Conservation (phyloP, 768 basidiomycete species). For the Ramaria sp. region DNA sequence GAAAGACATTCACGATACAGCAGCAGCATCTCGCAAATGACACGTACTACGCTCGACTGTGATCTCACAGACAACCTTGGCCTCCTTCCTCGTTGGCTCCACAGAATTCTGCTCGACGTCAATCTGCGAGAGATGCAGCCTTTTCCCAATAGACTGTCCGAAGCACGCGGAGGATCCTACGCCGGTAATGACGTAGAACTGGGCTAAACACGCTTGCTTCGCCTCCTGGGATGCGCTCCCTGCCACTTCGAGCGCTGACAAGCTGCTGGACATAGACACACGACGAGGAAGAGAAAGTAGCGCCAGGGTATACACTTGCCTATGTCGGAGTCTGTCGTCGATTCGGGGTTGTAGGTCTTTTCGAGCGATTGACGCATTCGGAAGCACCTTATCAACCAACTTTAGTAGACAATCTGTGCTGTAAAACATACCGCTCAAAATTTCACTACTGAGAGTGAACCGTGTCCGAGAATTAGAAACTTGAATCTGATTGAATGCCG, state of each 20-base stretch:
- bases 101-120: constrained; percentile 33
- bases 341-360: too few species aligned
- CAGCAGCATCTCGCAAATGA: neutral
- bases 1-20: neutral
- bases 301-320: neutral
- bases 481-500: too few species aligned
- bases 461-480: too few species aligned
- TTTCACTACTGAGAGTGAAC: too few species aligned
- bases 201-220: constrained; percentile 19
- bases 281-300: neutral
- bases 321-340: neutral
- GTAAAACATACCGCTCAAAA: too few species aligned
- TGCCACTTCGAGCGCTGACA: constrained; percentile 7
- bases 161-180: constrained; percentile 1
- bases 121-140: constrained; percentile 28
- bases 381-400: too few species aligned
- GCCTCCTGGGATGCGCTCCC: constrained; percentile 21
- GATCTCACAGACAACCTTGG: constrained; percentile 33
- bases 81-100: constrained; percentile 33
- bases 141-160: constrained; percentile 10
- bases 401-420: too few species aligned
- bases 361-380: too few species aligned
- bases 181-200: constrained; percentile 11
- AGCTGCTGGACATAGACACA: neutral
- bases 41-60: constrained; percentile 32